Conservation (phyloP, 2,329 filamentous ascomycete species). For the Aspergillus ibericus region DNA sequence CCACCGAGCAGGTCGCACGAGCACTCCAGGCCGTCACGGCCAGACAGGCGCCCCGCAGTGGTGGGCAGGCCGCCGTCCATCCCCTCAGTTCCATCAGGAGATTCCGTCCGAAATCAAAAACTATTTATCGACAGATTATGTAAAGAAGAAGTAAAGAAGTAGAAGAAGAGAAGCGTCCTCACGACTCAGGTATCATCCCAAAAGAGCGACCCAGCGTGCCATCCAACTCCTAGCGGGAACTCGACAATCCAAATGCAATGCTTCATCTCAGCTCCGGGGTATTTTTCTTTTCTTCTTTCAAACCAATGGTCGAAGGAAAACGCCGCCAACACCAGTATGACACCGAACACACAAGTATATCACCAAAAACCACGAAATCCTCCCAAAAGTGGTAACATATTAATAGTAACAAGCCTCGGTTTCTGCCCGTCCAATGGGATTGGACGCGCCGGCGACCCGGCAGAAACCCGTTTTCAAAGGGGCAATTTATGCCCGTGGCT, state of each 20-base stretch:
- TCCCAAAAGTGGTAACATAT: conserved; percentile 11
- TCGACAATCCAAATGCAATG: conserved; percentile 10
- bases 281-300: conserved; percentile 22
- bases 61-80: background rate
- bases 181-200: conserved; percentile 5
- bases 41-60: background rate
- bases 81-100: background rate
- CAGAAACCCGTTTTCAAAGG: conserved; percentile 9
- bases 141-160: background rate
- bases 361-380: conserved; percentile 8
- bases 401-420: conserved; percentile 15
- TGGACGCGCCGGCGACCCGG: conserved; percentile 2
- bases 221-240: conserved; percentile 10
- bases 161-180: background rate
- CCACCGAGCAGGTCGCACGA: no score
- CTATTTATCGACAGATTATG: conserved; percentile 3
- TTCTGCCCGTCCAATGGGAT: conserved; percentile 8
- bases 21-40: background rate
- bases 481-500: conserved; percentile 11
- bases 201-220: conserved; percentile 6
- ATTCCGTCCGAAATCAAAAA: conserved; percentile 1
- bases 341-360: conserved; percentile 2
- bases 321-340: conserved; percentile 7
- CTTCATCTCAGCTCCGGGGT: conserved; percentile 16
- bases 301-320: conserved; percentile 4